Percentiles rank a stretch among this genome's conserved stretches.
phyloP scores from a whole-genome alignment of 2,329 filamentous ascomycete genomes.

The Epichloe aotearoae region DNA sequence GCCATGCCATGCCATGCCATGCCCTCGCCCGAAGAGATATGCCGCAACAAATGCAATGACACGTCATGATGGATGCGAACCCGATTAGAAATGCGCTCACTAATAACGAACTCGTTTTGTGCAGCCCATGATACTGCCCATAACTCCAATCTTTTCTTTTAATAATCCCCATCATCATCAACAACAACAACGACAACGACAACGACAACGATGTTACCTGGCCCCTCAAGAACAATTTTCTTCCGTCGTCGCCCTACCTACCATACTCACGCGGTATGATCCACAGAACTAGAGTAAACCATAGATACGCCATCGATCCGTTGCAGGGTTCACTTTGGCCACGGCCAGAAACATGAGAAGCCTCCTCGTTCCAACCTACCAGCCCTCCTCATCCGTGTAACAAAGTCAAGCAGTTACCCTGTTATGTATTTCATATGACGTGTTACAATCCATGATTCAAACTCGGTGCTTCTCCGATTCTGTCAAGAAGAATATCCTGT shows the following conservation, averaged over 20 bases:
- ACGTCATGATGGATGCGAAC: neutral
- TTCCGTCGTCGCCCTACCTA: neutral
- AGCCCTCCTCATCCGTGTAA: neutral
- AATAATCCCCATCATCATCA: neutral
- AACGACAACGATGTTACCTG: no score
- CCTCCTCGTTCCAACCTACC: neutral
- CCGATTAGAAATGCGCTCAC: neutral
- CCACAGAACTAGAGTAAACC: neutral
- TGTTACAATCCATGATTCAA: slow-evolving; percentile 11
- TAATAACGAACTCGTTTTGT: neutral
- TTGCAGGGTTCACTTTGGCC: neutral
- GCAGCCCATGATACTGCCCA: slow-evolving; percentile 1
- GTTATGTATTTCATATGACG: neutral
- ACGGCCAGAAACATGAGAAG: neutral
- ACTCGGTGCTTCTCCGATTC: slow-evolving; percentile 34
- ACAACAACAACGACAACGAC: no score
- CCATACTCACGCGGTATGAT: neutral
- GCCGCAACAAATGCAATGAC: neutral
- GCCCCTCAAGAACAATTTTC: neutral
- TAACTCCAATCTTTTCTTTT: neutral
- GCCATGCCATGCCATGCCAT: neutral
- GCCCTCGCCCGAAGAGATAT: neutral
- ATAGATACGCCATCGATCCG: neutral
- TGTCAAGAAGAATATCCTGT: slow-evolving; percentile 10
- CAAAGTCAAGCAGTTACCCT: neutral